Evolutionary conservation across 2,329 filamentous ascomycete genomes (phyloP), one percentile per base, ranked within the genome.

Genomic region (Venturia asperata): DNA sequence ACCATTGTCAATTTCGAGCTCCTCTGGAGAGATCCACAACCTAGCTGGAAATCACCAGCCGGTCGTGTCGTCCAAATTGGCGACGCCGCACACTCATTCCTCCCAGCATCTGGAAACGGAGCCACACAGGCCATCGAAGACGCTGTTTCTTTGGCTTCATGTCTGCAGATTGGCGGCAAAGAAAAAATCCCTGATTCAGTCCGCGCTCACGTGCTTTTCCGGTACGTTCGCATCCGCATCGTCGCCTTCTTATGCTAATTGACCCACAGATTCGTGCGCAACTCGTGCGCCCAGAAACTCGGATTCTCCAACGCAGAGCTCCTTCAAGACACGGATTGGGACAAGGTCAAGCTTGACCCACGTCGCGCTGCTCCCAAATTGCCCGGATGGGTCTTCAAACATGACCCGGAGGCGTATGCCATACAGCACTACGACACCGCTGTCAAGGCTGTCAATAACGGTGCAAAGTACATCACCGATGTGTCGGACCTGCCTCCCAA

Each of bases 1-100:
- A 80, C 77, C 30, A 79, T 81, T 61, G 77, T 82, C 67, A 78
- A 81, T 72, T 82, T 79, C 66, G 76, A 78, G 67, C 75, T 82
- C 1, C 73, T 80, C 21, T 81, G 78, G 79, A 73, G 76, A 66
- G 77, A 81, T 68, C 78, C 78, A 13, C 76, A 79, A 66, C 77
- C 76, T 1, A 76, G 69, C 61, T 81, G 77, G 78, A 74, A 74
- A 15, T 80, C 77, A 1, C 77, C 77, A 0, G 72, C 67, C 6
- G 77, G 74, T 13, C 77, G 76, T 30, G 75, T 80, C 17, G 72
- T 80, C 37, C 77, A 79, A 66, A 77, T 80, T 39, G 78, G 78
- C 39, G 79, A 80, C 62, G 71, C 73, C 24, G 78, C 78, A 41
- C 79, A 80, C 69, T 76, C 77, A 15, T 80, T 77, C 69, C 73